These are phyloP conservation scores for Leccinum glutinopallens DNA, from an alignment of 1,284 basidiomycete genomes.

Conservation along the genomic window DNA sequence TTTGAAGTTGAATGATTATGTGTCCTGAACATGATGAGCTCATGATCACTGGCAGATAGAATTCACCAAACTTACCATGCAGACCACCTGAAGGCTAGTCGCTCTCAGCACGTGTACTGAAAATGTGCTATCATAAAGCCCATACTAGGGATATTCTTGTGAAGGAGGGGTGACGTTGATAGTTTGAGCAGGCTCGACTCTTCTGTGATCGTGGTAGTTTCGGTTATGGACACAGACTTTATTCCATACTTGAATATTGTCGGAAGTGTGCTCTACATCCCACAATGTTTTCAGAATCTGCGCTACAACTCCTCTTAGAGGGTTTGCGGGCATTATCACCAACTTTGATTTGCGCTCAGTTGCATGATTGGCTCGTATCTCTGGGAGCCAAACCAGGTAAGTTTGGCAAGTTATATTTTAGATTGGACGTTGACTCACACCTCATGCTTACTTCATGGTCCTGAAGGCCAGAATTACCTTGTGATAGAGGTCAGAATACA, in stretches of 20 bases:
- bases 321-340: no score
- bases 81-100: neutral
- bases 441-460: no score
- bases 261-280: no score
- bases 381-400: no score
- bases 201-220: neutral
- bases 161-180: neutral
- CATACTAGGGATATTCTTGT: neutral
- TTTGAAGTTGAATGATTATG: neutral
- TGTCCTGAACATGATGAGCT: neutral
- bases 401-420: no score
- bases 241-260: conserved; percentile 1
- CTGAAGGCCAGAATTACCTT: no score
- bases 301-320: no score
- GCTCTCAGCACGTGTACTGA: neutral
- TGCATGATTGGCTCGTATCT: no score
- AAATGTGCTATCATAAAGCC: conserved; percentile 1
- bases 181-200: neutral
- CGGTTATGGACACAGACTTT: neutral
- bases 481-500: no score
- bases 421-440: no score
- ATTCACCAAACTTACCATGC: neutral
- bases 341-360: no score
- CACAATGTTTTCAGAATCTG: no score
- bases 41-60: neutral